Conservation (phyloP, 257 asterid genomes). For the Knoxia roxburghii region DNA sequence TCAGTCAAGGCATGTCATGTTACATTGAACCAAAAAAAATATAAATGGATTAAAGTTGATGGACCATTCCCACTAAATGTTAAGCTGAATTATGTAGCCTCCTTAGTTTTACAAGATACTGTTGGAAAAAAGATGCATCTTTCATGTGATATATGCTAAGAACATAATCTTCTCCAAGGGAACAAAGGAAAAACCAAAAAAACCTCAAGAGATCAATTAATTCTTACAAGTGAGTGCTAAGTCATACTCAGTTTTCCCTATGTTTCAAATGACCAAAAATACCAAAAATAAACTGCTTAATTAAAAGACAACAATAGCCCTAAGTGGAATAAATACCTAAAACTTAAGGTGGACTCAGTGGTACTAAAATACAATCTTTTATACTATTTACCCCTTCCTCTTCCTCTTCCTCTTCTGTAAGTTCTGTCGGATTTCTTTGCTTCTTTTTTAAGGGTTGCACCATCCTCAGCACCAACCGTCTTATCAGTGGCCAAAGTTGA, state of each 20-base stretch:
- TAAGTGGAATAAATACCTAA: constrained; percentile 31
- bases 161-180: too few relatives aligned
- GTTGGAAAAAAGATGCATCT: too few relatives aligned
- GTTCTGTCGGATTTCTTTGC: constrained; percentile 28
- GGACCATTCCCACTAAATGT: too few relatives aligned
- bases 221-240: too few relatives aligned
- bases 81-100: too few relatives aligned
- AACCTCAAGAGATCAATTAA: too few relatives aligned
- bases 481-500: constrained; percentile 14
- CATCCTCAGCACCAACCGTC: constrained; percentile 14
- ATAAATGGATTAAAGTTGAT: too few relatives aligned
- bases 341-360: background rate
- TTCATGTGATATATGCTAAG: too few relatives aligned
- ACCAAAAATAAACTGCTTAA: background rate
- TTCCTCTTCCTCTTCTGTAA: constrained; percentile 36
- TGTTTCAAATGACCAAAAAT: background rate
- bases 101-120: too few relatives aligned
- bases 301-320: constrained; percentile 13
- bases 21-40: too few relatives aligned
- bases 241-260: background rate
- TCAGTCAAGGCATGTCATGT: too few relatives aligned
- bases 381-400: constrained; percentile 42
- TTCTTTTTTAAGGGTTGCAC: constrained; percentile 27
- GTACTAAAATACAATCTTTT: constrained; percentile 1
- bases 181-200: too few relatives aligned